phyloP scores from a whole-genome alignment of 495 filamentous ascomycete species.

The Cetradonia linearis region DNA sequence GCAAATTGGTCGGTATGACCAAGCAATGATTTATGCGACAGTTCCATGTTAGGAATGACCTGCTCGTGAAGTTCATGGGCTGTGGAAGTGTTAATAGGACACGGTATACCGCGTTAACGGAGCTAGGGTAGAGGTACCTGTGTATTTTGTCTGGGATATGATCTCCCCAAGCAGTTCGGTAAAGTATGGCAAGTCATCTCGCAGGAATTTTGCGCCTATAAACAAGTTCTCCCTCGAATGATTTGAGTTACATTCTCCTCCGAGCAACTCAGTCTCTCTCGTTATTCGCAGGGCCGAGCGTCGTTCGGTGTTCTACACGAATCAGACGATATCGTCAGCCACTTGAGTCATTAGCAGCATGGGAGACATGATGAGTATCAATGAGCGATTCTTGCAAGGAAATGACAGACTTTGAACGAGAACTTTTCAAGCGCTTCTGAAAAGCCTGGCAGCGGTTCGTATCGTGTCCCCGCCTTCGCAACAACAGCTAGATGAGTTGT shows the following conservation, averaged over 20 bases:
- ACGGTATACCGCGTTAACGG: slow-evolving; percentile 12
- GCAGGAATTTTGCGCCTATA: slow-evolving; percentile 84
- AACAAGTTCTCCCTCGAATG: slow-evolving; percentile 90
- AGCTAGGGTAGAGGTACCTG: slow-evolving; percentile 43
- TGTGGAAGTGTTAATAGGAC: slow-evolving; percentile 30
- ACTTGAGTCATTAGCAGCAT: background rate
- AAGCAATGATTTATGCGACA: slow-evolving; percentile 58
- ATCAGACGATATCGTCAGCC: slow-evolving; percentile 21
- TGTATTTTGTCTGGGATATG: slow-evolving; percentile 73
- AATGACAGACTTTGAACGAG: slow-evolving; percentile 78
- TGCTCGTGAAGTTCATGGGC: slow-evolving; percentile 84
- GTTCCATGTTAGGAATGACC: slow-evolving; percentile 58
- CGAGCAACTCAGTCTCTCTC: slow-evolving; percentile 89
- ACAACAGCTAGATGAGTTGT: slow-evolving; percentile 85
- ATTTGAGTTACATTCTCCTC: slow-evolving; percentile 70
- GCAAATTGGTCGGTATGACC: slow-evolving; percentile 60
- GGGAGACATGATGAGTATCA: background rate
- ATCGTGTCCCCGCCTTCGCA: slow-evolving; percentile 84
- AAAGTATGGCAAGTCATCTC: slow-evolving; percentile 95
- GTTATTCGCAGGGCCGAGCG: slow-evolving; percentile 83
- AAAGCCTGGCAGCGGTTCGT: slow-evolving; percentile 78
- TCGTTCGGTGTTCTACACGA: slow-evolving; percentile 62
- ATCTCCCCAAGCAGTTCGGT: slow-evolving; percentile 91
- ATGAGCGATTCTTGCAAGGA: background rate
- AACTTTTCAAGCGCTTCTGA: slow-evolving; percentile 83